phyloP scores from a whole-genome alignment of 768 basidiomycete species.

The Tubosaeta brunneosetosa region DNA sequence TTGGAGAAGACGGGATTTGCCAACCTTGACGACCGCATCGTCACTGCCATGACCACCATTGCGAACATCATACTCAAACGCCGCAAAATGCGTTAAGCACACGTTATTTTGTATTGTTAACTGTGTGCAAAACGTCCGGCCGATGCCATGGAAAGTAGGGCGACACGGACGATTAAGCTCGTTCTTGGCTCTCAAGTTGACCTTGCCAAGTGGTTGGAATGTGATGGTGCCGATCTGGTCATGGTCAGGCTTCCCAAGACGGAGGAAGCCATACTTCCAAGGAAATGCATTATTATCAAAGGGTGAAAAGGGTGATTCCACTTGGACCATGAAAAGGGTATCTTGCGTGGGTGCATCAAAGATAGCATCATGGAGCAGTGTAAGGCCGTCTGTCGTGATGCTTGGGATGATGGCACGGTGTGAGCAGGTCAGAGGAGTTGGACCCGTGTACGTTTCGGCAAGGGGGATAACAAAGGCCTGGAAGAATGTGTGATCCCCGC shows the following conservation, averaged over 20 bases:
- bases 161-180: no score
- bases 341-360: constrained; percentile 9
- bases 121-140: constrained; percentile 6
- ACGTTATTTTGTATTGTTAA: no score
- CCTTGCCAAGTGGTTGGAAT: constrained; percentile 6
- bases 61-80: no score
- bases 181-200: no score
- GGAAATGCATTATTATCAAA: not conserved
- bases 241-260: not conserved
- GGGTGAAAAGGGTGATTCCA: not conserved
- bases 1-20: no score
- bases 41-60: no score
- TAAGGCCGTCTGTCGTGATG: not conserved
- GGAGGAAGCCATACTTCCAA: constrained; percentile 7
- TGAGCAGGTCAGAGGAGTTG: constrained; percentile 3
- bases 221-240: constrained; percentile 5
- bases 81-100: no score
- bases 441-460: not conserved
- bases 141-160: constrained; percentile 14
- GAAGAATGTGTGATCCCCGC: constrained; percentile 2
- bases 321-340: constrained; percentile 4
- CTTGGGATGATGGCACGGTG: constrained; percentile 9
- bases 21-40: no score
- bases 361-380: constrained; percentile 13
- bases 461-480: constrained; percentile 13